Conservation (phyloP, 768 basidiomycete species). For the Tylopilus subfusipes region DNA sequence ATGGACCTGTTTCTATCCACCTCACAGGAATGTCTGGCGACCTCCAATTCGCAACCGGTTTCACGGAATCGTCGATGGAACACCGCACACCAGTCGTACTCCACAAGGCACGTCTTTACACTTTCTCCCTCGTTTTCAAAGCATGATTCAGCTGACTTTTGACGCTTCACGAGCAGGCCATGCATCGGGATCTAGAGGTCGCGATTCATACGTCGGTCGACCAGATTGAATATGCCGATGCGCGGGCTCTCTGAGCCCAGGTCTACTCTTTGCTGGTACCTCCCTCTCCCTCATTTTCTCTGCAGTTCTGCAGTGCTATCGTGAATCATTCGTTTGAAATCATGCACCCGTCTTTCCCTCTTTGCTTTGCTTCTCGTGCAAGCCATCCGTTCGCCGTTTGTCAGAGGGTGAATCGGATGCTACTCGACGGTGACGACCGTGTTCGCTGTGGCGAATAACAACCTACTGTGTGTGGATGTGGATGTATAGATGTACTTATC, state of each 20-base stretch:
- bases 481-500: neutral
- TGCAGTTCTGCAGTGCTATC: neutral
- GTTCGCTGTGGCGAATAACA: too few species aligned
- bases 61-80: neutral
- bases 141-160: neutral
- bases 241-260: neutral
- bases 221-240: neutral
- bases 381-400: neutral
- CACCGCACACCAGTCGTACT: neutral
- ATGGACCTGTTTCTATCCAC: conserved; percentile 41
- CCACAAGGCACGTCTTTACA: conserved; percentile 4
- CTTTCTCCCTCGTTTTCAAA: neutral
- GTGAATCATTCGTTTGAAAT: neutral
- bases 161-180: neutral
- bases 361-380: neutral
- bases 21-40: conserved; percentile 35
- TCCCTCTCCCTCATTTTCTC: neutral
- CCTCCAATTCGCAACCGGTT: conserved; percentile 4
- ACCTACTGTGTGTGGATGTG: neutral
- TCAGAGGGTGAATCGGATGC: neutral
- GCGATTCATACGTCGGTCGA: conserved; percentile 7
- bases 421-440: neutral
- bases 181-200: conserved; percentile 9
- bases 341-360: neutral
- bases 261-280: neutral